Conservation (phyloP, 257 asterid genomes). For the Solanum etuberosum region DNA sequence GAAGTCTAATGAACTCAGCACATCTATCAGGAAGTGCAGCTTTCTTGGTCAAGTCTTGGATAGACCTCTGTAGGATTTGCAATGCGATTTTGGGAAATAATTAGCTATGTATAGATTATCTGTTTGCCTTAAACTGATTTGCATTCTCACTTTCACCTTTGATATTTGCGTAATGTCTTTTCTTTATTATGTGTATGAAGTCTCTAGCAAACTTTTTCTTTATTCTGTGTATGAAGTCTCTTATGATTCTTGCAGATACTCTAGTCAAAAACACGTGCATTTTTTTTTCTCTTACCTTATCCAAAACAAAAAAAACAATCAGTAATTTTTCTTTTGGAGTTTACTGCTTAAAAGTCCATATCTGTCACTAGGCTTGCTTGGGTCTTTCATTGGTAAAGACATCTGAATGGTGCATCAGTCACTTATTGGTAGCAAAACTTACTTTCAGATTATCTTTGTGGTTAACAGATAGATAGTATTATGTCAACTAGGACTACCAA, state of each 20-base stretch:
- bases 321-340: neutral
- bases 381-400: neutral
- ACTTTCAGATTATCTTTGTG: slow-evolving; percentile 3
- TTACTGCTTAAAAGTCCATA: neutral
- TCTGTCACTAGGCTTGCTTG: neutral
- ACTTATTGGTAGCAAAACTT: neutral
- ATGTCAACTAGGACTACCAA: slow-evolving; percentile 89
- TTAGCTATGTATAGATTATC: neutral
- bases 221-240: neutral
- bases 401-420: neutral
- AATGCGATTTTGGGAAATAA: neutral
- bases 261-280: neutral
- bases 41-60: neutral
- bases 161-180: neutral
- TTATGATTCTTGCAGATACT: neutral
- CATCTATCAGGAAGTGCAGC: neutral
- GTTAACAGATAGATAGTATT: slow-evolving; percentile 82
- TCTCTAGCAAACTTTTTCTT: neutral
- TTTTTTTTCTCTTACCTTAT: neutral
- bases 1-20: neutral
- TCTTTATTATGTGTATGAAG: neutral
- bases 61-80: neutral
- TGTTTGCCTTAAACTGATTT: neutral
- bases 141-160: neutral
- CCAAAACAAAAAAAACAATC: neutral